These are phyloP conservation scores for Plectranthus barbatus DNA, from an alignment of 257 asterid genomes.

Conservation along the genomic window DNA sequence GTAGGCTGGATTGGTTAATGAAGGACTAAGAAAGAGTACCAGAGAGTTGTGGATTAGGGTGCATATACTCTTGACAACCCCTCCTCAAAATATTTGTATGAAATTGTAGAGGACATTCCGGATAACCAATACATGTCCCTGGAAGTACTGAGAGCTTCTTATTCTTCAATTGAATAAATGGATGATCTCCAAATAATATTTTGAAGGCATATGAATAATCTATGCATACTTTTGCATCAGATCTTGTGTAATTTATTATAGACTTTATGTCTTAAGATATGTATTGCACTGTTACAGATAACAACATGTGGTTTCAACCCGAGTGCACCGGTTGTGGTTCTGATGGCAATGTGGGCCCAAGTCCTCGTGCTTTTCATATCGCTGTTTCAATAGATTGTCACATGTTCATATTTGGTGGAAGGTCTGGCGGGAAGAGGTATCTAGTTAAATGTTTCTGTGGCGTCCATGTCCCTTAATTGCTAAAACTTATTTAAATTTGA, in stretches of 20 bases:
- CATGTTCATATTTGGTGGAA: constrained; percentile 95
- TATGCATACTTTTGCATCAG: not conserved
- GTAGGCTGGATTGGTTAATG: too few species aligned
- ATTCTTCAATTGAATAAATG: not conserved
- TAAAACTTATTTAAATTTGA: constrained; percentile 4
- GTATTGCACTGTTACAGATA: constrained; percentile 49
- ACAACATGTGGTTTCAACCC: constrained; percentile 84
- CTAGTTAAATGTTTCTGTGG: not conserved
- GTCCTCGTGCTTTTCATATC: constrained; percentile 86
- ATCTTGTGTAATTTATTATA: not conserved
- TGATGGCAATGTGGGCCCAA: constrained; percentile 74
- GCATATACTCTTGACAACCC: too few species aligned
- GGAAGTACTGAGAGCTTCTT: not conserved
- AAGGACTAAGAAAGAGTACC: too few species aligned
- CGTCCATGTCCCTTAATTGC: constrained; percentile 3
- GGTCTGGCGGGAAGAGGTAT: constrained; percentile 82
- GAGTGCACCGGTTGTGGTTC: constrained; percentile 78
- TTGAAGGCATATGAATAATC: not conserved
- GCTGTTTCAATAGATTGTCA: constrained; percentile 87
- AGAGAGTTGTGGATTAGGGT: too few species aligned
- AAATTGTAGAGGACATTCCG: too few species aligned
- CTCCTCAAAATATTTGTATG: too few species aligned
- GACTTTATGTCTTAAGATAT: constrained; percentile 8
- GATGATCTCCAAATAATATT: not conserved
- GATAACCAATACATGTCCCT: not conserved